A percentile compares a stretch with the other conserved stretches of the same genome.
phyloP scores from a whole-genome alignment of 2,329 filamentous ascomycete species.

The Talaromyces sp. region DNA sequence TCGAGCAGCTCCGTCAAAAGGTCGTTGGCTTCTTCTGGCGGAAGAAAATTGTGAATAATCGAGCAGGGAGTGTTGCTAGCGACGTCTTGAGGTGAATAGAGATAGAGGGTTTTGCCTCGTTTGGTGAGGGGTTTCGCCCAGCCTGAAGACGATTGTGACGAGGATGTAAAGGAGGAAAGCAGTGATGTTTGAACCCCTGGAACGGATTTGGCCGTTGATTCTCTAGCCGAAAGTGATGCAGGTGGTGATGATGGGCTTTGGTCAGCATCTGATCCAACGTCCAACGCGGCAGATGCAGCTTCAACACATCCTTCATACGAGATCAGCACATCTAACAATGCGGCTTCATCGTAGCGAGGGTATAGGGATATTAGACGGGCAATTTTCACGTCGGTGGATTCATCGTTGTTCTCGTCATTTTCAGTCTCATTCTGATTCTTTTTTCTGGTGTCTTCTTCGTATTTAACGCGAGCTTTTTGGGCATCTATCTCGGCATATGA shows the following conservation, averaged over 20 bases:
- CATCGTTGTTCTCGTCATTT: slow-evolving; percentile 48
- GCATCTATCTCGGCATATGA: slow-evolving; percentile 1
- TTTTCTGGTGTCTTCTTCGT: background rate
- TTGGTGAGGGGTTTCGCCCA: slow-evolving; percentile 53
- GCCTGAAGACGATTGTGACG: background rate
- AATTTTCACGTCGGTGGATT: slow-evolving; percentile 85
- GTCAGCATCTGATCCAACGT: slow-evolving; percentile 12
- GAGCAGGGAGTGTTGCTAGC: slow-evolving; percentile 82
- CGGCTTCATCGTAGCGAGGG: slow-evolving; percentile 58
- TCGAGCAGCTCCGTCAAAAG: slow-evolving; percentile 71
- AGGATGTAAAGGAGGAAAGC: slow-evolving; percentile 50
- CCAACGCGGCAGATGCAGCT: slow-evolving; percentile 56
- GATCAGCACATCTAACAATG: slow-evolving; percentile 73
- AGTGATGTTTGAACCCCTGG: slow-evolving; percentile 62
- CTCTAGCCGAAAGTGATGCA: background rate
- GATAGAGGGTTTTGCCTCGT: slow-evolving; percentile 76
- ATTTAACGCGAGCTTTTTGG: background rate
- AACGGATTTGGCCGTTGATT: background rate
- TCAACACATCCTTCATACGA: slow-evolving; percentile 73
- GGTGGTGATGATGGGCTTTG: background rate
- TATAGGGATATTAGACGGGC: slow-evolving; percentile 77
- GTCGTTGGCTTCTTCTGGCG: slow-evolving; percentile 63
- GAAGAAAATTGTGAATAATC: slow-evolving; percentile 87
- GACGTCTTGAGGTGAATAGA: slow-evolving; percentile 78
- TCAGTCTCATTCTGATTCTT: background rate